A percentile compares a stretch with the other conserved stretches of the same genome.
These are phyloP conservation scores for Podospora anserina DNA, from an alignment of 495 filamentous ascomycete genomes.

Conservation along the genomic window DNA sequence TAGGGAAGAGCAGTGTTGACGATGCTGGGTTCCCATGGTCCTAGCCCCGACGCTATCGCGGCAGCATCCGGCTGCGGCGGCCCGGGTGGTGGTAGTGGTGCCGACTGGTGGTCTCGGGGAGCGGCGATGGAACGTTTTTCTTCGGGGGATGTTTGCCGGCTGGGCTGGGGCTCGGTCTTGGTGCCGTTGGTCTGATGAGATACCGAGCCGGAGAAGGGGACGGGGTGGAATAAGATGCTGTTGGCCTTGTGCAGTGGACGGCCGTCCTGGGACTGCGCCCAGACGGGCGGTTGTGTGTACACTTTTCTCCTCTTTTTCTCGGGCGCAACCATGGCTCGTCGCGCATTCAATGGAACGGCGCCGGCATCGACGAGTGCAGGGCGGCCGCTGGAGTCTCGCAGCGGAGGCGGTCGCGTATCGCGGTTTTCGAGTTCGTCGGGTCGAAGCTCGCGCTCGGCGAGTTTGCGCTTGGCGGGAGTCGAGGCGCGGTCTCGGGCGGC, in stretches of 20 bases:
- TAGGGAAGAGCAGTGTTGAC: constrained; percentile 58
- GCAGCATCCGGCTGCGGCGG: constrained; percentile 12
- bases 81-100: constrained; percentile 11
- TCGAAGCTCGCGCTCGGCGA: constrained; percentile 48
- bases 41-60: constrained; percentile 27
- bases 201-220: constrained; percentile 18
- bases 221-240: constrained; percentile 36
- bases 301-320: constrained; percentile 34
- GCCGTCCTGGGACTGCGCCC: constrained; percentile 36
- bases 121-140: constrained; percentile 36
- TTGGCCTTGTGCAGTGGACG: constrained; percentile 36
- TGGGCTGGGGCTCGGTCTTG: constrained; percentile 38
- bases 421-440: constrained; percentile 45
- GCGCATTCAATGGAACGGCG: constrained; percentile 19
- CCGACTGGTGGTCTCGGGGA: constrained; percentile 9
- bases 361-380: constrained; percentile 24
- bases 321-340: constrained; percentile 25
- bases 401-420: constrained; percentile 41
- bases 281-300: constrained; percentile 42
- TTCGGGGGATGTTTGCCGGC: constrained; percentile 50
- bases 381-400: constrained; percentile 42
- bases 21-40: constrained; percentile 73
- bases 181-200: constrained; percentile 35
- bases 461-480: constrained; percentile 52
- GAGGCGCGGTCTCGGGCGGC: constrained; percentile 31